Base-by-base conservation (phyloP, 345 rosid species). In the Eutrema heterophyllum region DNA sequence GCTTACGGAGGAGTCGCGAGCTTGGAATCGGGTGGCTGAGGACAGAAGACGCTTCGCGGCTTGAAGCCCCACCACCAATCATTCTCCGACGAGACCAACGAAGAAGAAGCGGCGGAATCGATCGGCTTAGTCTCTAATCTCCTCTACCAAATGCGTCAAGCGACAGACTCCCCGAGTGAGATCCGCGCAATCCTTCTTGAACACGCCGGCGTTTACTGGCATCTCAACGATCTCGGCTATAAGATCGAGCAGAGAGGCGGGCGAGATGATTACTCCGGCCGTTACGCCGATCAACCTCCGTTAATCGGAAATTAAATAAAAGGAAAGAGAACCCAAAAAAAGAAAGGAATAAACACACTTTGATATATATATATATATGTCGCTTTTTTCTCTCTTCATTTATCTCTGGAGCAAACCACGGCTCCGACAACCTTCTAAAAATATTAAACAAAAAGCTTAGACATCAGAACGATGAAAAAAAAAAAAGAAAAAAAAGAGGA, bases 121-220 rank as follows among this genome's bases (percentile, higher is more conserved):
- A 76, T 18, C 18, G 70, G 75, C 1, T 41, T 69, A 3, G 75
- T 90, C 96, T 54, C 79, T 77, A 4, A 95, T 84, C 84, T 95
- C 99, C 76, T 92, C 98, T 5, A 95, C 68, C 66, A 95, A 86
- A 86, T 90, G 89, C 73, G 89, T 84, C 66, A 95, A 78, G 67
- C 89, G 81, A 30, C 86, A 76, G 30, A 92, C 81, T 82, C 96
- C 80, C 53, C 99, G 84, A 24, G 84, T 85, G 76, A 95, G 98
- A 90, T 92, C 97, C 64, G 81, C 72, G 71, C 92, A 86, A 48
- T 90, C 97, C 79, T 85, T 92, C 77, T 80, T 86, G 79, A 95
- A 88, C 40, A 80, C 21, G 13, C 72, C 43, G 52, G 67, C 80
- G 45, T 56, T 71, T 15, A 30, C 16, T n/a, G 81, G 64, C 51